A percentile compares a stretch with the other conserved stretches of the same genome.
These are phyloP conservation scores for Brassica nigra DNA, from an alignment of 345 rosid genomes.

Conservation along the genomic window DNA sequence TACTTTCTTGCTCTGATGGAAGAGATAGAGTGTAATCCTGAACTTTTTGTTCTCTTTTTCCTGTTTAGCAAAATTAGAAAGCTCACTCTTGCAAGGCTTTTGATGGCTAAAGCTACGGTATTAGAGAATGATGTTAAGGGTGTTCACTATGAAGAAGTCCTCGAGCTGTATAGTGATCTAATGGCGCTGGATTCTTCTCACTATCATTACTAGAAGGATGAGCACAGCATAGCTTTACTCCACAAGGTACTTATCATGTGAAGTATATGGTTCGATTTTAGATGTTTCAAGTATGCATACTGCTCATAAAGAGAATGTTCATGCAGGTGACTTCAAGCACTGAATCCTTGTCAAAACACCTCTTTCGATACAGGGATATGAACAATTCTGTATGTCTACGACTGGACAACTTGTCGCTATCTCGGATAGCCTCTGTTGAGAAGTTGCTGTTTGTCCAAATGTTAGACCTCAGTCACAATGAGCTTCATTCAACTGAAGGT, in stretches of 20 bases:
- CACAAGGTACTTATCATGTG: constrained; percentile 49
- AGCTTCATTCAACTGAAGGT: constrained; percentile 87
- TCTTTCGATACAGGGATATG: constrained; percentile 46
- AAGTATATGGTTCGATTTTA: not conserved
- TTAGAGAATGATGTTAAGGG: constrained; percentile 36
- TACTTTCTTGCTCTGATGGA: constrained; percentile 12
- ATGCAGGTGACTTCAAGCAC: constrained; percentile 67
- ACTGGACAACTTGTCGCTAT: constrained; percentile 69
- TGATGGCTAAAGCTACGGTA: constrained; percentile 65
- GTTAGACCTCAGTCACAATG: constrained; percentile 86
- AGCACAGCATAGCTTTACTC: constrained; percentile 65
- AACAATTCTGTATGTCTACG: constrained; percentile 57
- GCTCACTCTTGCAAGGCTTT: constrained; percentile 84
- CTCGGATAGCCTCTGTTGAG: constrained; percentile 67
- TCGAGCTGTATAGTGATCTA: constrained; percentile 61
- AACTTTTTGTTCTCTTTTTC: constrained; percentile 6
- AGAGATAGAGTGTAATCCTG: constrained; percentile 1
- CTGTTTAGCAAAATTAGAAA: constrained; percentile 86
- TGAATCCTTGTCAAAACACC: constrained; percentile 54
- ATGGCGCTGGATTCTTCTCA: constrained; percentile 75
- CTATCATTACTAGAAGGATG: constrained; percentile 72
- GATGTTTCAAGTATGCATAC: constrained; percentile 14
- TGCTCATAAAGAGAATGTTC: constrained; percentile 34
- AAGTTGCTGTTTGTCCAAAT: constrained; percentile 85
- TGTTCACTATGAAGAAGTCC: constrained; percentile 63